These are phyloP conservation scores for Ramaria sp. DNA, from an alignment of 768 basidiomycete species.

Conservation along the genomic window DNA sequence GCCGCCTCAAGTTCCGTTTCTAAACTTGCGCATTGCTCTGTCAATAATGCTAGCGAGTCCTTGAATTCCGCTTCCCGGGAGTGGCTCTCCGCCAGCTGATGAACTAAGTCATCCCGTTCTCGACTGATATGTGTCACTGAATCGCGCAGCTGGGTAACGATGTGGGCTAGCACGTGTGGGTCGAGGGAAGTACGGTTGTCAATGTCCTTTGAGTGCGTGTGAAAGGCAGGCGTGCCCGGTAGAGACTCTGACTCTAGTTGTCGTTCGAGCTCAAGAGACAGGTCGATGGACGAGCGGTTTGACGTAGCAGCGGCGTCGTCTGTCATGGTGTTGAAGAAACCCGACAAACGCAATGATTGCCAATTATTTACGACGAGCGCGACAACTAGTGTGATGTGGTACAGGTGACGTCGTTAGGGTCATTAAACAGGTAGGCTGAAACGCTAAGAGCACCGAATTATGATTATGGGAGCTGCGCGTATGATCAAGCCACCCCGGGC, in stretches of 20 bases:
- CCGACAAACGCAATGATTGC: background rate
- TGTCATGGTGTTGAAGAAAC: background rate
- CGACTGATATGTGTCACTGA: constrained; percentile 51
- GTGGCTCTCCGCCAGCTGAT: constrained; percentile 38
- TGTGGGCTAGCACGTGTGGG: constrained; percentile 63
- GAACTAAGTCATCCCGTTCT: constrained; percentile 60
- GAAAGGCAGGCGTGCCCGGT: constrained; percentile 24
- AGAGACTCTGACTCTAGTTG: constrained; percentile 50
- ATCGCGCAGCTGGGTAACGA: constrained; percentile 63
- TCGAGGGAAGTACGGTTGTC: constrained; percentile 41
- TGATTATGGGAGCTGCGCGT: background rate
- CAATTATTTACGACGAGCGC: background rate
- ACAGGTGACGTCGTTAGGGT: background rate
- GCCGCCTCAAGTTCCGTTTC: constrained; percentile 17
- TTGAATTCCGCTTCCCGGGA: constrained; percentile 48
- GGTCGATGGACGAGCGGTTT: constrained; percentile 40
- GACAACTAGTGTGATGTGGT: background rate
- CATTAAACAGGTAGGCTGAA: background rate
- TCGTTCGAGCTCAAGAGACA: constrained; percentile 69
- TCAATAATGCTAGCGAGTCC: constrained; percentile 53
- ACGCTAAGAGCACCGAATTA: background rate
- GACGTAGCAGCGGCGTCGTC: background rate
- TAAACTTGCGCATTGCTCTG: constrained; percentile 26
- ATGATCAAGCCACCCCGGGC: background rate
- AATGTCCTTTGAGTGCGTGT: background rate